Conservation (phyloP, 352 stramenopile species). For the Peronosclerospora sorghi region DNA sequence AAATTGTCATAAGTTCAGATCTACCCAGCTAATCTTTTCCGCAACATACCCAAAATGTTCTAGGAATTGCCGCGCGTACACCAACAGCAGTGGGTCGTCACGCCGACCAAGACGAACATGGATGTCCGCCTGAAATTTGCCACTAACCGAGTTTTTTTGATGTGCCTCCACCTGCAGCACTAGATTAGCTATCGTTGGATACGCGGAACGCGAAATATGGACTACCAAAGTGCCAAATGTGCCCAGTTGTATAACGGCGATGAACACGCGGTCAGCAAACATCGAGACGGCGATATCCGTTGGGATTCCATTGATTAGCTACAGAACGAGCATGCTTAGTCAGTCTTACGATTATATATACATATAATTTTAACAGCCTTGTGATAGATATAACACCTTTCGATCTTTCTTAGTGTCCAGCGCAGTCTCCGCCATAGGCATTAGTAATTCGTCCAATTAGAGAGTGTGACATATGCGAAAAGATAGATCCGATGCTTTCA, state of each 20-base stretch:
- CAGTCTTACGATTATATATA: not conserved
- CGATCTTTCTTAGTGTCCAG: too few species aligned
- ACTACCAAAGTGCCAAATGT: conserved; percentile 72
- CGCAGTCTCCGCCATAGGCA: too few species aligned
- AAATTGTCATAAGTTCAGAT: too few species aligned
- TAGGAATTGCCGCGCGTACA: conserved; percentile 75
- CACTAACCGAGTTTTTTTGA: conserved; percentile 68
- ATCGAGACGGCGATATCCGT: conserved; percentile 69
- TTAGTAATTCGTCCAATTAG: too few species aligned
- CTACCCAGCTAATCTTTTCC: too few species aligned
- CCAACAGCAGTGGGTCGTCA: conserved; percentile 72
- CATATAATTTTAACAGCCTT: not conserved
- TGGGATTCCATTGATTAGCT: conserved; percentile 65
- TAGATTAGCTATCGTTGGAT: not conserved
- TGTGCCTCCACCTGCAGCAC: conserved; percentile 46
- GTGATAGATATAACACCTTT: conserved; percentile 6
- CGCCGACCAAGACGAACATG: conserved; percentile 62
- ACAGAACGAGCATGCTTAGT: not conserved
- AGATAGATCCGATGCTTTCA: too few species aligned
- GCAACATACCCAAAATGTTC: conserved; percentile 69
- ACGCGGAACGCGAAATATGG: not conserved
- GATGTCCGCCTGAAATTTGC: conserved; percentile 68
- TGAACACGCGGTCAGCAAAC: conserved; percentile 76
- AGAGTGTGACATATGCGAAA: too few species aligned
- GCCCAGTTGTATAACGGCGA: conserved; percentile 65